Evolutionary conservation across 768 basidiomycete genomes (phyloP), one percentile per base, ranked within the genome.

Genomic region (Mycena polygramma): DNA sequence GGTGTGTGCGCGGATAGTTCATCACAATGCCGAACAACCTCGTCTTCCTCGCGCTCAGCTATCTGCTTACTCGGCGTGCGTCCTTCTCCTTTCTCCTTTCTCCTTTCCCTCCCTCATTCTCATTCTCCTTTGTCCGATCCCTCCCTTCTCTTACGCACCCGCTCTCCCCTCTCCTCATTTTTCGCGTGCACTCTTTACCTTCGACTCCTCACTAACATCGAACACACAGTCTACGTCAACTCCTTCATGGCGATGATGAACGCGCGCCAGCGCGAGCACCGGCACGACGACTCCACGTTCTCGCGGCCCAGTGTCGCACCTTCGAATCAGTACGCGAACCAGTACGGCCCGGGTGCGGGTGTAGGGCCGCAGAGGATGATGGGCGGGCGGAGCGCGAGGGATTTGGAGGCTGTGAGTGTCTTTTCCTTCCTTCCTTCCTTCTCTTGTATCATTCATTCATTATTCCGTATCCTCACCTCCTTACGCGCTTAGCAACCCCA

Each of bases 151-250:
- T n/a, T n/a, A n/a, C n/a, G n/a, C n/a, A n/a, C n/a, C n/a, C n/a
- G n/a, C n/a, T n/a, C n/a, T n/a, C n/a, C n/a, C n/a, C n/a, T n/a
- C n/a, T n/a, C n/a, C n/a, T n/a, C n/a, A n/a, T n/a, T n/a, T n/a
- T n/a, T n/a, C n/a, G n/a, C n/a, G n/a, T n/a, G n/a, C n/a, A n/a
- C n/a, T n/a, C n/a, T n/a, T n/a, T n/a, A n/a, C n/a, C n/a, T n/a
- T n/a, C n/a, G n/a, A n/a, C n/a, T n/a, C n/a, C n/a, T n/a, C n/a
- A n/a, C n/a, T n/a, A n/a, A n/a, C n/a, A n/a, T n/a, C n/a, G n/a
- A n/a, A n/a, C n/a, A n/a, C n/a, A n/a, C n/a, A 88, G 87, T 88
- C 10, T 87, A 87, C 63, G 80, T 84, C 41, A 83, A 81, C n/a
- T 87, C 86, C 0, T 88, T 77, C 72, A 63, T 75, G 39, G 77